Base-by-base conservation (phyloP, 345 rosid genomes). In the Linum tenue region DNA sequence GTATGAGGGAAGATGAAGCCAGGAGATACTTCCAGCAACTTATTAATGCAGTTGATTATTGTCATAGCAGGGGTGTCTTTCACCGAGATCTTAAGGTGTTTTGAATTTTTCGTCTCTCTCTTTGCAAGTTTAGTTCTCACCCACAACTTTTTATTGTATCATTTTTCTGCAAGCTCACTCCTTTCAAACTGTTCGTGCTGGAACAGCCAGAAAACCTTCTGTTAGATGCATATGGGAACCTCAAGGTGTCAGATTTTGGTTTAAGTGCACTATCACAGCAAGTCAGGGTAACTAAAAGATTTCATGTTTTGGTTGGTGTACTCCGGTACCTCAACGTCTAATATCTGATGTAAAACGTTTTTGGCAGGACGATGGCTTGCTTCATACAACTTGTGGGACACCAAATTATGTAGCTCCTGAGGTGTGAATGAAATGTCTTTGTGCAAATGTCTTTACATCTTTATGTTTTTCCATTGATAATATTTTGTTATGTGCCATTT, bases 371-470 rank as follows among this genome's bases (percentile, higher is more conserved):
- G 97, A 94, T 77, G 99, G 97, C 69, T 86, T 94, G n/a, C 85
- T 90, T 71, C 99, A 94, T 73, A 94, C 99, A 59, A 77, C 96
- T 2, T 94, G 99, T 63, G 97, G 99, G 74, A 94, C 99, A 73
- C 97, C 96, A 4, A 94, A 94, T 80, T 94, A 94, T 51, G 99
- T 90, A 39, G 97, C 99, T 70, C 99, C 99, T 38, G 99, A 94
- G 97, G 99, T 88, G 8, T 59, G 85, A 59, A 62, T 50, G 35
- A 55, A 22, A 22, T 74, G 11, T 60, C 17, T 17, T 69, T 44
- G 48, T 37, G 37, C 69, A 41, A n/a, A 31, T 3, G 12, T 57
- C 42, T 16, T 53, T 65, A 60, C 56, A 55, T 56, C 55, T 8
- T 22, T 22, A 22, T 40, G 37, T 38, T 37, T 56, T 40, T 71